phyloP scores from a whole-genome alignment of 2,329 filamentous ascomycete species.

The Cladosporium sp. region DNA sequence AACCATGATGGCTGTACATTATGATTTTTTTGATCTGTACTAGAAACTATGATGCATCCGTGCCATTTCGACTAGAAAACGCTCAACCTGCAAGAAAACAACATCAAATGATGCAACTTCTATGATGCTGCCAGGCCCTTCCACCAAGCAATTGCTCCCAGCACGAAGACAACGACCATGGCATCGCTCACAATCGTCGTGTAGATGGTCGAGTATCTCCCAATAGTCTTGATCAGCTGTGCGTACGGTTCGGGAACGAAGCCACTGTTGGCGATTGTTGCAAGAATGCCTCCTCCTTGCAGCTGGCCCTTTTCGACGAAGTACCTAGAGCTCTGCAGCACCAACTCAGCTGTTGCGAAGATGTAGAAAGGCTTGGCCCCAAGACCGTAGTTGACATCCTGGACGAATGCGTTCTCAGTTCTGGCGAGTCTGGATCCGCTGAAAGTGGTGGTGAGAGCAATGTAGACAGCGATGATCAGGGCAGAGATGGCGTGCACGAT shows the following conservation, averaged over 20 bases:
- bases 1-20: conserved; percentile 17
- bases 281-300: conserved; percentile 62
- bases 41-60: neutral
- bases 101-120: neutral
- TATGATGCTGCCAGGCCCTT: conserved; percentile 24
- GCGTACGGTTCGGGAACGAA: conserved; percentile 66
- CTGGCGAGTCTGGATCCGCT: conserved; percentile 65
- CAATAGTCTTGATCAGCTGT: conserved; percentile 60
- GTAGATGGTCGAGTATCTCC: conserved; percentile 70
- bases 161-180: conserved; percentile 73
- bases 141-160: conserved; percentile 60
- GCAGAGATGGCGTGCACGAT: conserved; percentile 73
- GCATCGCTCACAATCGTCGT: conserved; percentile 70
- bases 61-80: neutral
- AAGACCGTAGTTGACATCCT: conserved; percentile 40
- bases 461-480: conserved; percentile 68
- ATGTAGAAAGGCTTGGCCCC: conserved; percentile 69
- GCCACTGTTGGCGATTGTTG: conserved; percentile 56
- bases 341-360: conserved; percentile 75
- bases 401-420: conserved; percentile 30
- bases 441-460: conserved; percentile 67
- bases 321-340: conserved; percentile 70
- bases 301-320: conserved; percentile 64
- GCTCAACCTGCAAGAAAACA: neutral
- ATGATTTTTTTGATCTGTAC: conserved; percentile 11